Evolutionary conservation across 1,139 yeast genomes (phyloP).

Genomic region (Candida sojae): DNA sequence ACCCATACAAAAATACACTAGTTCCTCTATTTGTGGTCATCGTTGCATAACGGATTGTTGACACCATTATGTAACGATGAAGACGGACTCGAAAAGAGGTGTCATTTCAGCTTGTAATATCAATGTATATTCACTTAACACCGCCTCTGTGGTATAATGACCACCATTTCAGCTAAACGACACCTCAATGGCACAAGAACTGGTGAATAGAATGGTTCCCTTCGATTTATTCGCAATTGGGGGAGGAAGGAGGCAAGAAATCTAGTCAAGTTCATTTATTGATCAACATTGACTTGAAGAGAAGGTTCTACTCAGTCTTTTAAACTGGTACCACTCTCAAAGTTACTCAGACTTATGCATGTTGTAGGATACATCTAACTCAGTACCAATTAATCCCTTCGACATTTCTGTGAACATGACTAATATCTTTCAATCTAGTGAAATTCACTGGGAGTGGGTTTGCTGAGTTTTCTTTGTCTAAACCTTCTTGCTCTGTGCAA

Average conservation of each 20-base stretch:
- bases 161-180: constrained; percentile 38
- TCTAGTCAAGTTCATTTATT: constrained; percentile 40
- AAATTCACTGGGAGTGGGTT: constrained; percentile 35
- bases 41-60: constrained; percentile 33
- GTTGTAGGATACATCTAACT: constrained; percentile 33
- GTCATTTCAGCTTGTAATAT: constrained; percentile 61
- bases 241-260: constrained; percentile 19
- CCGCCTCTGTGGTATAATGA: constrained; percentile 53
- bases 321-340: constrained; percentile 32
- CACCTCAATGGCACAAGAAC: constrained; percentile 36
- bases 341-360: constrained; percentile 33
- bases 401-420: constrained; percentile 23
- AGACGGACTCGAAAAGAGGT: constrained; percentile 38
- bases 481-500: constrained; percentile 27
- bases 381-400: constrained; percentile 27
- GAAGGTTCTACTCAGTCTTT: constrained; percentile 23
- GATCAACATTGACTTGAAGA: constrained; percentile 38
- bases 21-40: constrained; percentile 13
- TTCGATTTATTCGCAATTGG: constrained; percentile 32
- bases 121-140: constrained; percentile 70
- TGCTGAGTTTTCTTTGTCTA: constrained; percentile 29
- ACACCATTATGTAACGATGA: constrained; percentile 40
- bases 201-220: constrained; percentile 40
- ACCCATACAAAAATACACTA: constrained; percentile 15
- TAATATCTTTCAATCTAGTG: constrained; percentile 27